Conservation (phyloP, 345 rosid genomes). For the Camelina hispida region DNA sequence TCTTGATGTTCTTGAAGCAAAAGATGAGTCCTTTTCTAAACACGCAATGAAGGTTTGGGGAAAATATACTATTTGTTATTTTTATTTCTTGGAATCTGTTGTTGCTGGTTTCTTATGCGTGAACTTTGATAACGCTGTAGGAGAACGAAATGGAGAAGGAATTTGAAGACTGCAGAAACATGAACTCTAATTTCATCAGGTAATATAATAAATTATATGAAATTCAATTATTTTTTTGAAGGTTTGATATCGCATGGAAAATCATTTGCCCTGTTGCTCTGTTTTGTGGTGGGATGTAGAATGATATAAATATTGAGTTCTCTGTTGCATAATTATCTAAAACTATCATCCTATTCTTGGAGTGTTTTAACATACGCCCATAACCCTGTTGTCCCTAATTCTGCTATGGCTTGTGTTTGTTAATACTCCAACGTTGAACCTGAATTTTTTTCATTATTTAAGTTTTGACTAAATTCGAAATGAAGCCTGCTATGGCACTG, state of each 20-base stretch:
- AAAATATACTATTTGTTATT: slow-evolving; percentile 16
- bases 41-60: slow-evolving; percentile 51
- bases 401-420: slow-evolving; percentile 27
- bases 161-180: slow-evolving; percentile 67
- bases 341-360: slow-evolving; percentile 9
- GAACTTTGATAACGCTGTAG: slow-evolving; percentile 47
- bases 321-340: slow-evolving; percentile 8
- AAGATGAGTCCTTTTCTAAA: slow-evolving; percentile 41
- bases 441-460: slow-evolving; percentile 8
- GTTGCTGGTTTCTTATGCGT: slow-evolving; percentile 37
- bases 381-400: neutral
- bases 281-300: neutral
- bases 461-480: slow-evolving; percentile 12
- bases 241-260: slow-evolving; percentile 23
- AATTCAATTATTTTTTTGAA: slow-evolving; percentile 14
- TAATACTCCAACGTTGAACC: slow-evolving; percentile 8
- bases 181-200: slow-evolving; percentile 73
- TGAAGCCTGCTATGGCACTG: slow-evolving; percentile 24
- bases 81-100: slow-evolving; percentile 28
- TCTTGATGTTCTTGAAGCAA: slow-evolving; percentile 55
- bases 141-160: slow-evolving; percentile 57
- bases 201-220: slow-evolving; percentile 35
- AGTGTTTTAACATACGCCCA: slow-evolving; percentile 11
- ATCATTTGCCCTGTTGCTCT: slow-evolving; percentile 28
- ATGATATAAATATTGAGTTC: slow-evolving; percentile 12